Base-by-base conservation (phyloP, 75 land plant genomes). In the Pseudotsuga menziesii region DNA sequence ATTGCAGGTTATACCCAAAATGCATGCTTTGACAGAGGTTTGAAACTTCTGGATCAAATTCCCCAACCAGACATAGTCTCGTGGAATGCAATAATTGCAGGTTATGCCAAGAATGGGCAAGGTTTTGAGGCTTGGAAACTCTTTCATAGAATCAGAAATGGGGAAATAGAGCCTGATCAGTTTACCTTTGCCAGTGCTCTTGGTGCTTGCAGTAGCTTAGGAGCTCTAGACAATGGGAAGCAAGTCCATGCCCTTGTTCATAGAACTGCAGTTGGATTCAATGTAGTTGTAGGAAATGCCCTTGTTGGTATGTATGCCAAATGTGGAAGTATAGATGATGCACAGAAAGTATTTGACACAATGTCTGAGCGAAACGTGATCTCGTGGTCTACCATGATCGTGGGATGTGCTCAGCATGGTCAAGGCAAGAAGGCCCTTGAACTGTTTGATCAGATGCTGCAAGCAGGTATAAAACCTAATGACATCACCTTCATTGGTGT, bases 331-430 rank as follows among this genome's bases (percentile, higher is more conserved):
- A 70, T 92, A 7, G 86, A 83, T 54, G 89, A 85, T 62, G 97
- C 92, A n/a, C 81, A 72, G 27, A 74, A 70, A 32, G 93, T 85
- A 20, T 94, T 94, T 55, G 61, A 74, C 35, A 78, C 77, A 44
- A 90, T 89, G 88, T 77, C 25, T 22, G 78, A 81, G 16, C 61
- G 69, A 19, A 91, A 90, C 79, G 83, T 91, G 29, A 82, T 93
- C 17, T 83, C 96, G 27, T 95, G 98, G 98, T 92, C 87, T 71
- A 83, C 96, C 15, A 86, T 95, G 78, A 84, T 95, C 32, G 75
- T 89, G 0, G 96, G 89, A 35, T 86, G 83, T 74, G 88, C 91
- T 48, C 88, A 91, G 81, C 83, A 90, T 78, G 93, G 96, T 19
- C 72, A 83, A 76, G 89, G 83, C 44, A 64, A 76, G 25, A 78